These are phyloP conservation scores for Aspergillus brasiliensis DNA, from an alignment of 2,329 filamentous ascomycete genomes.

Conservation along the genomic window DNA sequence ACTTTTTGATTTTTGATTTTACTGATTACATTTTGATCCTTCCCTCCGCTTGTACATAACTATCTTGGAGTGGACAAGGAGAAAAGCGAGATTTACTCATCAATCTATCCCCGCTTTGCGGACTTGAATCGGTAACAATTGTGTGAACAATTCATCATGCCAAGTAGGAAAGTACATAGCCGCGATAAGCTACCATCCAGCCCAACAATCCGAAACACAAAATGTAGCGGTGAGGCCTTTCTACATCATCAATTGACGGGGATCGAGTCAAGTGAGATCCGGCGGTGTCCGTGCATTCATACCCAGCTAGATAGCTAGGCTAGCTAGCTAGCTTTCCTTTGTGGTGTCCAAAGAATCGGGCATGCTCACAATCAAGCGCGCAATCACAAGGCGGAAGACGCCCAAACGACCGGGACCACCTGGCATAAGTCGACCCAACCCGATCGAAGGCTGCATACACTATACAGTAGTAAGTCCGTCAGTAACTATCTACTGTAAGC, in stretches of 20 bases:
- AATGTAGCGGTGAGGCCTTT: background rate
- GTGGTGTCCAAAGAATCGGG: background rate
- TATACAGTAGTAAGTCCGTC: too few relatives aligned
- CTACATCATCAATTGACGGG: background rate
- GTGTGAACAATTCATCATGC: background rate
- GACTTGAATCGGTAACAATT: background rate
- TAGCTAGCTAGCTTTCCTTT: too few relatives aligned
- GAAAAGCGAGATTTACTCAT: background rate
- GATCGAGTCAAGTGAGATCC: background rate
- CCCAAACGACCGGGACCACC: background rate
- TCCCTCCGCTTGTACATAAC: conserved; percentile 1
- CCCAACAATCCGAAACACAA: background rate
- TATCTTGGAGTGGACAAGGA: background rate
- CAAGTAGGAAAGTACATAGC: background rate
- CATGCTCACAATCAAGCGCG: background rate
- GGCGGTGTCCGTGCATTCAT: background rate
- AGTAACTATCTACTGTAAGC: background rate
- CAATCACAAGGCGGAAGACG: background rate
- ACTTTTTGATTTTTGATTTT: background rate
- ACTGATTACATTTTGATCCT: background rate
- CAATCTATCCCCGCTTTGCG: background rate
- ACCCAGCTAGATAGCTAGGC: background rate
- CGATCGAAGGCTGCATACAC: too few relatives aligned
- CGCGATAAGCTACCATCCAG: background rate
- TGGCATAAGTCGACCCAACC: background rate